Evolutionary conservation across 2,329 filamentous ascomycete species (phyloP).

Genomic region (Plenodomus lindquistii): DNA sequence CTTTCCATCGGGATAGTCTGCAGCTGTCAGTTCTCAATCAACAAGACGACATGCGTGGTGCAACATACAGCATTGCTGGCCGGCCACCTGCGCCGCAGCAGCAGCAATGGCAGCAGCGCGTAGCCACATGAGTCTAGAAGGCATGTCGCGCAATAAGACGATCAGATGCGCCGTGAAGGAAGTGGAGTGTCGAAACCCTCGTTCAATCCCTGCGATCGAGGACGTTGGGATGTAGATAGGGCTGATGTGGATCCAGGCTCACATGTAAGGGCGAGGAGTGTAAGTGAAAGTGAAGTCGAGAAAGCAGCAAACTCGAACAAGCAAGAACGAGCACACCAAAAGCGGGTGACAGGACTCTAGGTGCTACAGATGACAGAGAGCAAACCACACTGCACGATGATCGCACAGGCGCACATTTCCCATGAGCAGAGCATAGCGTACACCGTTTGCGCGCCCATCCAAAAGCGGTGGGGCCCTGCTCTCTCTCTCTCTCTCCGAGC

Average conservation of each 20-base stretch:
- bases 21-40: constrained; percentile 1
- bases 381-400: constrained; percentile 10
- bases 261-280: not conserved
- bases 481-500: not conserved
- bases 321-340: not conserved
- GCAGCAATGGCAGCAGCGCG: constrained; percentile 21
- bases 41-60: not conserved
- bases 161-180: constrained; percentile 6
- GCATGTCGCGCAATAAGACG: constrained; percentile 16
- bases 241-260: constrained; percentile 3
- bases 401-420: constrained; percentile 3
- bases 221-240: constrained; percentile 1
- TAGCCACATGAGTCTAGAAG: constrained; percentile 20
- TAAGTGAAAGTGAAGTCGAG: constrained; percentile 11
- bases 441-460: constrained; percentile 9
- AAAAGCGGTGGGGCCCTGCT: constrained; percentile 8
- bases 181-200: constrained; percentile 1
- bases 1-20: constrained; percentile 42
- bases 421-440: not conserved
- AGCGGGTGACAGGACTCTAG: constrained; percentile 2
- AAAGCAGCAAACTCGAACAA: not conserved
- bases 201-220: constrained; percentile 7
- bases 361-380: not conserved
- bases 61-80: constrained; percentile 37
- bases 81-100: constrained; percentile 19